These are phyloP conservation scores for Chrysoporthe cubensis DNA, from an alignment of 2,329 filamentous ascomycete genomes.

Conservation along the genomic window DNA sequence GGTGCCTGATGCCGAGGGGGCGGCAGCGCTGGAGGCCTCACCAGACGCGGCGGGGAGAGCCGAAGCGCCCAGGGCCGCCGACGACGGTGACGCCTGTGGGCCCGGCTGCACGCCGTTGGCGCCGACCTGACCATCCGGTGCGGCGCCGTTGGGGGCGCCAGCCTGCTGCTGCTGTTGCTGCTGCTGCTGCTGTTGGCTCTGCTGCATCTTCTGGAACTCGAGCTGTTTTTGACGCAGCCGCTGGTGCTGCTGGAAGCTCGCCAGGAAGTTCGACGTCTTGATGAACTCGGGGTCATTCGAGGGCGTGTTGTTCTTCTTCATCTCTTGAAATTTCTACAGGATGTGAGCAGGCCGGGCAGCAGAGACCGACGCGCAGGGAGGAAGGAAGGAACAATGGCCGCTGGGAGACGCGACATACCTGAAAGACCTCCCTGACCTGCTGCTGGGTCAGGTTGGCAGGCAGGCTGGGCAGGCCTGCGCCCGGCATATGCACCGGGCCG, in stretches of 20 bases:
- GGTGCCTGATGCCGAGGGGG: constrained; percentile 35
- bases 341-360: constrained; percentile 39
- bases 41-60: constrained; percentile 43
- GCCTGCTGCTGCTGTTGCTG: constrained; percentile 40
- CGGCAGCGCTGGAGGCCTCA: constrained; percentile 40
- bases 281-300: constrained; percentile 85
- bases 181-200: constrained; percentile 54
- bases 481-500: constrained; percentile 69
- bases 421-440: constrained; percentile 75
- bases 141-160: constrained; percentile 57
- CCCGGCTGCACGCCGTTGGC: constrained; percentile 43
- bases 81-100: constrained; percentile 41
- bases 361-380: background rate
- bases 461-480: constrained; percentile 52
- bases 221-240: constrained; percentile 33
- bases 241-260: constrained; percentile 58
- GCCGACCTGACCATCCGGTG: constrained; percentile 37
- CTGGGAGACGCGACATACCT: constrained; percentile 50
- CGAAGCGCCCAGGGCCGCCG: constrained; percentile 43
- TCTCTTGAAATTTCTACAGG: constrained; percentile 81
- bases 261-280: constrained; percentile 77
- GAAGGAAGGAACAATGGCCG: background rate
- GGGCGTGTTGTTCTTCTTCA: constrained; percentile 84
- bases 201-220: constrained; percentile 33
- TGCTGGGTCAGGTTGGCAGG: constrained; percentile 73